These are phyloP conservation scores for Cladosporium sphaerospermum DNA, from an alignment of 2,329 filamentous ascomycete genomes.

Conservation along the genomic window DNA sequence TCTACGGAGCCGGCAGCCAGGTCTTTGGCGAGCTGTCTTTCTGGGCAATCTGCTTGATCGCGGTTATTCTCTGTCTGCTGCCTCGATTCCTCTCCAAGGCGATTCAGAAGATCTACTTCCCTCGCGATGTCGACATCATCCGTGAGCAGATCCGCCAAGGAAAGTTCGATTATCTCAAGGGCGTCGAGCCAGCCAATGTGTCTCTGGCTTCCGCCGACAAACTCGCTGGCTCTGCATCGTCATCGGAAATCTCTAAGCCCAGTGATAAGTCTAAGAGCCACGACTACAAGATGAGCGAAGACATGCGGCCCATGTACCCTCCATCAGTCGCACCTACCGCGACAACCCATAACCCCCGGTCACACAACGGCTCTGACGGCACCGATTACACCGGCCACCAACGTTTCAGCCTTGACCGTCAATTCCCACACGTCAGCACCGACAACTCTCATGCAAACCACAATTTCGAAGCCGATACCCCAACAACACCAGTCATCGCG, in stretches of 20 bases:
- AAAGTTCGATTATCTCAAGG: conserved; percentile 68
- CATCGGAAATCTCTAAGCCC: conserved; percentile 49
- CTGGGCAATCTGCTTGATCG: conserved; percentile 77
- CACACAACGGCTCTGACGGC: conserved; percentile 87
- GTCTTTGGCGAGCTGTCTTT: conserved; percentile 77
- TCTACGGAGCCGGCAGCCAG: conserved; percentile 73
- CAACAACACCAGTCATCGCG: conserved; percentile 21
- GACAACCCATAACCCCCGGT: conserved; percentile 71
- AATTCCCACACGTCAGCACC: conserved; percentile 32
- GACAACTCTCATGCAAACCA: neutral
- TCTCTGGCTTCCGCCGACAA: conserved; percentile 40
- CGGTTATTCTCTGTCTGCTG: conserved; percentile 73
- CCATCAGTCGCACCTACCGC: conserved; percentile 75
- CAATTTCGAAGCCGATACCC: conserved; percentile 24
- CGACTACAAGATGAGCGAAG: conserved; percentile 65
- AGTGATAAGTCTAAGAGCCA: conserved; percentile 37
- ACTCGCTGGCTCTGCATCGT: conserved; percentile 48
- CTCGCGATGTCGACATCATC: conserved; percentile 88
- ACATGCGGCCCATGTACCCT: conserved; percentile 86
- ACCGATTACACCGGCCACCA: conserved; percentile 70
- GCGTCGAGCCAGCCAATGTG: conserved; percentile 39
- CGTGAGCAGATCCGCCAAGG: conserved; percentile 84
- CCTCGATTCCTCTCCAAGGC: conserved; percentile 83
- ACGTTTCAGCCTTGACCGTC: conserved; percentile 34
- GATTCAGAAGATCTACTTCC: conserved; percentile 88